Conservation (phyloP, 2,329 filamentous ascomycete genomes). For the Xylaria hypoxylon region DNA sequence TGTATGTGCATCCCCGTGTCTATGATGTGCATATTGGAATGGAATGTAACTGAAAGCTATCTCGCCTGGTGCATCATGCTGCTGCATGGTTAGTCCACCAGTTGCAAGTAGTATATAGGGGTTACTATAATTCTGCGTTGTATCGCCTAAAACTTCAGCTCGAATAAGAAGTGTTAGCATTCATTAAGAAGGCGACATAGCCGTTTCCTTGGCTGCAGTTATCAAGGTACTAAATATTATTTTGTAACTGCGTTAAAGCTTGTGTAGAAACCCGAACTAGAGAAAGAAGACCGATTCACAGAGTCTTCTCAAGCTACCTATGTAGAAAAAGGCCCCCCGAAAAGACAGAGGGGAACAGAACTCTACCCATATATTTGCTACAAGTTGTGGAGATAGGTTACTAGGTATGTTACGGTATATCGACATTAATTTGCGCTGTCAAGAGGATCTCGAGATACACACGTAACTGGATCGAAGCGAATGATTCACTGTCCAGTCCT, state of each 20-base stretch:
- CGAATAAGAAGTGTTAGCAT: slow-evolving; percentile 8
- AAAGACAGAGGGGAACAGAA: not conserved
- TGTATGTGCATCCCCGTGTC: slow-evolving; percentile 7
- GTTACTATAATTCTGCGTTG: not conserved
- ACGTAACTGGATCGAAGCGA: slow-evolving; percentile 15
- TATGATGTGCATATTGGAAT: slow-evolving; percentile 24
- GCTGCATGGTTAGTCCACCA: slow-evolving; percentile 13
- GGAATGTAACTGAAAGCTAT: slow-evolving; percentile 20
- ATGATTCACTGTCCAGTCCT: not conserved
- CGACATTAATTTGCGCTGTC: slow-evolving; percentile 5
- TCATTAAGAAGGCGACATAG: slow-evolving; percentile 26
- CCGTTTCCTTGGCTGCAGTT: slow-evolving; percentile 4
- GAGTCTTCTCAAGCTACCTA: not conserved
- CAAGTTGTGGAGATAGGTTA: not conserved
- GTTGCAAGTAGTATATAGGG: not conserved
- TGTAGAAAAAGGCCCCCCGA: not conserved
- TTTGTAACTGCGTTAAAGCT: not conserved
- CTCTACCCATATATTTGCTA: not conserved
- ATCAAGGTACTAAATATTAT: not conserved
- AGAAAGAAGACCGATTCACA: not conserved
- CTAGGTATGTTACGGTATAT: not conserved
- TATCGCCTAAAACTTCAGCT: slow-evolving; percentile 10
- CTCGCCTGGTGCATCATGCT: slow-evolving; percentile 11
- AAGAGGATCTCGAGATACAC: slow-evolving; percentile 10
- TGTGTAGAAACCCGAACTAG: slow-evolving; percentile 1